Evolutionary conservation across 306 rosid genomes (phyloP).

Genomic region (Acacia acuminata): DNA sequence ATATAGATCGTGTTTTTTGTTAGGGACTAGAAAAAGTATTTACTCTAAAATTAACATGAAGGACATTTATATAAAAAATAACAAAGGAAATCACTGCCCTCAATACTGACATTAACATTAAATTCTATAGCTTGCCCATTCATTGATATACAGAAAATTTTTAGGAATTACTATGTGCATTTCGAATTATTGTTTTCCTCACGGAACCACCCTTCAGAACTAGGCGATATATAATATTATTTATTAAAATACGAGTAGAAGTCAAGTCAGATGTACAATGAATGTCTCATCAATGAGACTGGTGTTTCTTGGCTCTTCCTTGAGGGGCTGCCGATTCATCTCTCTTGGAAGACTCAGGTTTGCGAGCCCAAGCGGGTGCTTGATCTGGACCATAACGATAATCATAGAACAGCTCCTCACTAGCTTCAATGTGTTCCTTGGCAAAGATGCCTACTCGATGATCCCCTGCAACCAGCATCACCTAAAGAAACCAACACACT

Average conservation of each 20-base stretch:
- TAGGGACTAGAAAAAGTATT: no score
- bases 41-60: not conserved
- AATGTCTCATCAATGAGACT: slow-evolving; percentile 69
- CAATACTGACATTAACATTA: not conserved
- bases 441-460: slow-evolving; percentile 97
- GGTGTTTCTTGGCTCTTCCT: slow-evolving; percentile 98
- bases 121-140: slow-evolving; percentile 26
- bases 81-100: slow-evolving; percentile 18
- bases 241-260: slow-evolving; percentile 14
- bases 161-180: slow-evolving; percentile 21
- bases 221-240: not conserved
- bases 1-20: no score
- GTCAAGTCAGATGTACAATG: slow-evolving; percentile 29
- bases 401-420: slow-evolving; percentile 96
- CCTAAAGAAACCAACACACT: slow-evolving; percentile 49
- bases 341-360: slow-evolving; percentile 84
- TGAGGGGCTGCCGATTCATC: slow-evolving; percentile 72
- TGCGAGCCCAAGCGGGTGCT: slow-evolving; percentile 94
- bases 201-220: slow-evolving; percentile 7
- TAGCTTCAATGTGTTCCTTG: slow-evolving; percentile 86
- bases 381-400: slow-evolving; percentile 89
- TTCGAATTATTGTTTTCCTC: slow-evolving; percentile 30
- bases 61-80: no score
- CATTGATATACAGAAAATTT: slow-evolving; percentile 28
- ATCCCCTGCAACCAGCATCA: slow-evolving; percentile 97